Evolutionary conservation across 2,329 filamentous ascomycete species (phyloP).

Genomic region (Fusarium burgessii): DNA sequence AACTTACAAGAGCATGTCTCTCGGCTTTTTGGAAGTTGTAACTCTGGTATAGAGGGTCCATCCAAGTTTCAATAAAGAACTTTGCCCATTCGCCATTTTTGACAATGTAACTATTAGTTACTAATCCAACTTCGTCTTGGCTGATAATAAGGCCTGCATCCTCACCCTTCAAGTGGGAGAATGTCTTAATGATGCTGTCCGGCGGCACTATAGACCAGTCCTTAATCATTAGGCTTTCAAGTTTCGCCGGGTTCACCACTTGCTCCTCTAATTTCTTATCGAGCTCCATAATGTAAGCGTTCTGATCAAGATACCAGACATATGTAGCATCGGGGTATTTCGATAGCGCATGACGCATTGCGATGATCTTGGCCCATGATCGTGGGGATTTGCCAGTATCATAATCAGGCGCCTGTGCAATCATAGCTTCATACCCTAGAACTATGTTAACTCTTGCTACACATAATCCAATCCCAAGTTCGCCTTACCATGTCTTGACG

Average conservation of each 20-base stretch:
- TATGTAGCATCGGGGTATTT: slow-evolving; percentile 80
- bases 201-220: slow-evolving; percentile 91
- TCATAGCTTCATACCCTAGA: slow-evolving; percentile 86
- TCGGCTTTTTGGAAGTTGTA: slow-evolving; percentile 99
- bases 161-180: slow-evolving; percentile 80
- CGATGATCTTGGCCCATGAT: slow-evolving; percentile 84
- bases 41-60: slow-evolving; percentile 89
- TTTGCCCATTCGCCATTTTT: slow-evolving; percentile 89
- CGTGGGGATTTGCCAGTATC: slow-evolving; percentile 69
- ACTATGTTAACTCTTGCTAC: slow-evolving; percentile 15
- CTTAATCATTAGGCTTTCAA: slow-evolving; percentile 85
- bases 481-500: slow-evolving; percentile 81
- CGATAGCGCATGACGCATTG: slow-evolving; percentile 88
- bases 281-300: slow-evolving; percentile 91
- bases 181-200: slow-evolving; percentile 97
- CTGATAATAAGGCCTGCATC: slow-evolving; percentile 85
- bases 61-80: slow-evolving; percentile 96
- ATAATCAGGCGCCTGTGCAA: slow-evolving; percentile 82
- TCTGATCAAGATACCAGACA: slow-evolving; percentile 88
- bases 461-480: background rate
- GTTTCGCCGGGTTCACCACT: slow-evolving; percentile 72
- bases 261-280: slow-evolving; percentile 75
- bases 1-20: slow-evolving; percentile 83
- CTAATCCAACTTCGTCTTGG: slow-evolving; percentile 85
- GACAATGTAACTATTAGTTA: slow-evolving; percentile 81